Evolutionary conservation across 2,329 filamentous ascomycete species (phyloP), one percentile per base, ranked within the genome.

Genomic region (Claviceps monticola): DNA sequence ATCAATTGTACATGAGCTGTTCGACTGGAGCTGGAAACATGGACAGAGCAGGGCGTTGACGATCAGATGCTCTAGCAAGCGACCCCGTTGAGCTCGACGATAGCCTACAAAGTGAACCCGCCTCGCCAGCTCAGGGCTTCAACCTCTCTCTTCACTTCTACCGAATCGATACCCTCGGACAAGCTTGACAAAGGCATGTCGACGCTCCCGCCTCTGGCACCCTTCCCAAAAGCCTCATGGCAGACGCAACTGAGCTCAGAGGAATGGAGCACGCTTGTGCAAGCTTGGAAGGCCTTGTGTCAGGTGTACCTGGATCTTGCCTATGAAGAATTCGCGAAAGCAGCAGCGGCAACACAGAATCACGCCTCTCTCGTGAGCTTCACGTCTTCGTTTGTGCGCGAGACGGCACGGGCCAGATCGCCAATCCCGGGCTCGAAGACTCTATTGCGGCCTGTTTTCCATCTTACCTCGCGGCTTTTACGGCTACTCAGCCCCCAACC

Each of bases 261-360:
- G 49, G 87, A 95, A 67, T 95, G 89, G 89, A 75, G 84, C 57
- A 74, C 78, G 36, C 88, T 85, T 63, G 70, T 94, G 46, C 78
- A 85, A 56, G 83, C 87, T 38, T 96, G 88, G 88, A 70, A 82
- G 17, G 71, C 79, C 11, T 74, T 95, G 6, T 70, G 80, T 6
- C 74, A 82, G 50, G 75, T 82, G 2, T 79, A 89, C 56, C 66
- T 93, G 34, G 72, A 76, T 14, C 67, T 85, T 0, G 60, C 77
- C 0, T 73, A 79, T 6, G 61, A 73, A 1, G 69, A 79, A 0
- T 85, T 93, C 55, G 57, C 64, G 8, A 46, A 62, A 66, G 38
- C 64, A 68, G 17, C 11, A 23, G 19, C 41, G 16, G 21, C 65
- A 68, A 26, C 79, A 8, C 57, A 66, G 3, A 74, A 76, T 4